These are phyloP conservation scores for Spathaspora sp. DNA, from an alignment of 1,139 yeast genomes.

Conservation along the genomic window DNA sequence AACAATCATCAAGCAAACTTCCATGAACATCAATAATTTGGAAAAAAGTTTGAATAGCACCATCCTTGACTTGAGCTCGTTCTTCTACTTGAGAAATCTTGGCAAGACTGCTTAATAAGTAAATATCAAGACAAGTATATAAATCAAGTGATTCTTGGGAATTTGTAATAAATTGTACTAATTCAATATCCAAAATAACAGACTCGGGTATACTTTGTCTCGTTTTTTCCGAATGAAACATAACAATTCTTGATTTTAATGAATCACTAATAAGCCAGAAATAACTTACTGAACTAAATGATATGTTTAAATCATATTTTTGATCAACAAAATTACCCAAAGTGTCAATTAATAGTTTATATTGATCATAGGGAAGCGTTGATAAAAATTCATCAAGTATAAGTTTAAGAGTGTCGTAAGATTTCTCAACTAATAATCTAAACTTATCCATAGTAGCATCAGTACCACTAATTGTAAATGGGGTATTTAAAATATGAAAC, in stretches of 20 bases:
- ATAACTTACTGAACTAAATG: conserved; percentile 86
- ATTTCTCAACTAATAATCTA: conserved; percentile 52
- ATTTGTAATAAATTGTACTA: conserved; percentile 20
- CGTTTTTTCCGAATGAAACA: conserved; percentile 20
- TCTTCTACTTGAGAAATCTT: conserved; percentile 54
- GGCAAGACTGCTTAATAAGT: conserved; percentile 60
- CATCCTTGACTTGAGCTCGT: conserved; percentile 82
- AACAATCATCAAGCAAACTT: conserved; percentile 34
- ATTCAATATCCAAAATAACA: conserved; percentile 10
- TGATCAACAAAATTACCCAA: conserved; percentile 73
- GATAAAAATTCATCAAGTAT: conserved; percentile 82
- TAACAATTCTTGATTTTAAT: conserved; percentile 35
- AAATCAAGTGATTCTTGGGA: conserved; percentile 12
- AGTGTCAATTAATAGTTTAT: conserved; percentile 67
- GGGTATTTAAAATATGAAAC: conserved; percentile 65
- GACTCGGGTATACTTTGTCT: conserved; percentile 6
- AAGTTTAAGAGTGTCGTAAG: conserved; percentile 78
- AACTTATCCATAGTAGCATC: conserved; percentile 34
- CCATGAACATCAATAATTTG: conserved; percentile 84
- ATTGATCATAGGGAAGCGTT: conserved; percentile 61
- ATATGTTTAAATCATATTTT: conserved; percentile 70
- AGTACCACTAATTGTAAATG: conserved; percentile 47
- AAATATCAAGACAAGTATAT: conserved; percentile 51
- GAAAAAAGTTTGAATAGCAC: conserved; percentile 84
- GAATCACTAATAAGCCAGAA: conserved; percentile 91